phyloP scores from a whole-genome alignment of 2,329 filamentous ascomycete genomes.

The Aspergillus luchuensis region DNA sequence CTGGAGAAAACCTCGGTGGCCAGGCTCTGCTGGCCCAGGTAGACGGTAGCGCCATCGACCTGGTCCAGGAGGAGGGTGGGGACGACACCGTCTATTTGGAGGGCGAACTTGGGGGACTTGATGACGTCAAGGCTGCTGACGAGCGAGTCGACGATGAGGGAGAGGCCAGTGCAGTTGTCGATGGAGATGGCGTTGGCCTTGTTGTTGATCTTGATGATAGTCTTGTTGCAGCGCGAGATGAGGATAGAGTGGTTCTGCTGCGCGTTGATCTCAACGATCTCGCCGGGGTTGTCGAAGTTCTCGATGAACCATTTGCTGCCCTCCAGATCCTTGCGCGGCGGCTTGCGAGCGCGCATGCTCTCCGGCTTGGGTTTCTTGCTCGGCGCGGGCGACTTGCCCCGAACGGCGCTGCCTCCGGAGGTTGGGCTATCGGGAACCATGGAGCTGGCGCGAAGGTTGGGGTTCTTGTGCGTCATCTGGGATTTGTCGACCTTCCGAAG shows the following conservation, averaged over 20 bases:
- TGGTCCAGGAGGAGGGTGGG: constrained; percentile 91
- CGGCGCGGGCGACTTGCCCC: constrained; percentile 83
- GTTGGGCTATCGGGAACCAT: constrained; percentile 64
- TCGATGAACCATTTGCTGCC: constrained; percentile 96
- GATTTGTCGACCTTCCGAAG: constrained; percentile 92
- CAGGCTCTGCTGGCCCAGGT: constrained; percentile 77
- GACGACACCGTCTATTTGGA: constrained; percentile 84
- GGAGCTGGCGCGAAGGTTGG: constrained; percentile 73
- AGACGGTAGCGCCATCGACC: constrained; percentile 85
- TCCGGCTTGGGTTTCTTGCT: constrained; percentile 85
- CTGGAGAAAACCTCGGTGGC: constrained; percentile 82
- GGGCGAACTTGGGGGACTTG: constrained; percentile 89
- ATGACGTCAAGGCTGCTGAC: constrained; percentile 93
- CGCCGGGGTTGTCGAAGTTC: constrained; percentile 78
- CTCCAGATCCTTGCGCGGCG: constrained; percentile 74
- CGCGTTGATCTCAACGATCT: constrained; percentile 78
- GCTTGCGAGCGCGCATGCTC: constrained; percentile 81
- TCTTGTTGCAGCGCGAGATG: constrained; percentile 88
- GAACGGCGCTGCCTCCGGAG: constrained; percentile 54
- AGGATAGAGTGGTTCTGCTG: constrained; percentile 84
- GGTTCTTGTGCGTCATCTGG: constrained; percentile 99
- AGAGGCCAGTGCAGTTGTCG: constrained; percentile 83
- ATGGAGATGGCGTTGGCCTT: constrained; percentile 97
- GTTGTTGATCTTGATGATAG: constrained; percentile 82
- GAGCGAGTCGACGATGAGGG: constrained; percentile 83